phyloP scores from a whole-genome alignment of 176 grass and related monocot genomes.

The Leersia perrieri region DNA sequence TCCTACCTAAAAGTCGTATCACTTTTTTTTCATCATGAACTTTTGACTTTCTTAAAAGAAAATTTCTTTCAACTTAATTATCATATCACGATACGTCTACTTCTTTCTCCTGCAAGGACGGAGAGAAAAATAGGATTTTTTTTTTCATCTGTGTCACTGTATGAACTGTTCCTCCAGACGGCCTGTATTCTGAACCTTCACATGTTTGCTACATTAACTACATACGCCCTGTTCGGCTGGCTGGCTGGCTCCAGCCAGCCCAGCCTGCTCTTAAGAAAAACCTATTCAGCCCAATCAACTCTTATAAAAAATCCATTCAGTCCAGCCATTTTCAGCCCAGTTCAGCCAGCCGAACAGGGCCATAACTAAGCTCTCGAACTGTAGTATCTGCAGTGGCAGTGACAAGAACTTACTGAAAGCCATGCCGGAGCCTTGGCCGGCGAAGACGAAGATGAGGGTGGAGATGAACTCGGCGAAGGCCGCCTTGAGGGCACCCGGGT shows the following conservation, averaged over 20 bases:
- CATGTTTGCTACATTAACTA: background rate
- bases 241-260: no score
- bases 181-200: background rate
- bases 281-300: no score
- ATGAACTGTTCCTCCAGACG: background rate
- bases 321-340: no score
- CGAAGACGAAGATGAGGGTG: constrained; percentile 99
- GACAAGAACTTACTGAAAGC: constrained; percentile 65
- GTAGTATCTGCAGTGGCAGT: background rate
- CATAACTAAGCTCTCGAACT: background rate
- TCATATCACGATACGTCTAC: background rate
- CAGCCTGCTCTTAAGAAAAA: no score
- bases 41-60: background rate
- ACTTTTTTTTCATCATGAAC: background rate
- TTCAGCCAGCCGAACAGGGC: no score
- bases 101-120: background rate
- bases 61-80: constrained; percentile 2
- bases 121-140: background rate
- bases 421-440: constrained; percentile 93
- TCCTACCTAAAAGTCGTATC: background rate
- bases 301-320: no score
- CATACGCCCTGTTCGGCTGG: no score
- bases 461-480: constrained; percentile 91
- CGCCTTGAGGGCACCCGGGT: constrained; percentile 76
- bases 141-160: background rate